Percentiles rank a stretch among this genome's conserved stretches.
These are phyloP conservation scores for Colletotrichum truncatum DNA, from an alignment of 2,329 filamentous ascomycete species.

Conservation along the genomic window DNA sequence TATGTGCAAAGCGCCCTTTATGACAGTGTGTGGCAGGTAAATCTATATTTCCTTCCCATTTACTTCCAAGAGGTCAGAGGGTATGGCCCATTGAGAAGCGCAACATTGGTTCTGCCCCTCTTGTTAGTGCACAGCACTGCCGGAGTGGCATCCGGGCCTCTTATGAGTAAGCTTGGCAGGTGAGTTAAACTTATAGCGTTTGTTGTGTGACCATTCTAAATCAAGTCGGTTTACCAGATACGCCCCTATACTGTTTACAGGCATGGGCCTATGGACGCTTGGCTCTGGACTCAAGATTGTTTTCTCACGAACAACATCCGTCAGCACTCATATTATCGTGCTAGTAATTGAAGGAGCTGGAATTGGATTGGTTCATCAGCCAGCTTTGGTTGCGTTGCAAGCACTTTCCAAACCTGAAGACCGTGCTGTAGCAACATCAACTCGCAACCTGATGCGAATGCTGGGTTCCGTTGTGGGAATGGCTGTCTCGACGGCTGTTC, in stretches of 20 bases:
- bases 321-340: neutral
- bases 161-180: neutral
- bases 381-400: neutral
- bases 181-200: too few species aligned
- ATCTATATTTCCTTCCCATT: neutral
- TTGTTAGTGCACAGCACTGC: neutral
- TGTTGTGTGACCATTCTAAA: rapidly evolving
- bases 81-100: neutral
- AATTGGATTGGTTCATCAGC: neutral
- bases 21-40: neutral
- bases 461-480: neutral
- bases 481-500: neutral
- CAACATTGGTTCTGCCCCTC: neutral
- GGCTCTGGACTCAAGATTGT: neutral
- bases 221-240: neutral
- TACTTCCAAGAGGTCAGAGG: neutral
- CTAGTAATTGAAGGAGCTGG: neutral
- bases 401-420: neutral
- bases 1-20: neutral
- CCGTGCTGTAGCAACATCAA: neutral
- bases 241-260: neutral
- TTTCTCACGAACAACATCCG: neutral
- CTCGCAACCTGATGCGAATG: neutral
- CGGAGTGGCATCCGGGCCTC: neutral
- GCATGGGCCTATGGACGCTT: neutral